Evolutionary conservation across 1,284 basidiomycete genomes (phyloP), one percentile per base, ranked within the genome.

Genomic region (Vanrija sp.): DNA sequence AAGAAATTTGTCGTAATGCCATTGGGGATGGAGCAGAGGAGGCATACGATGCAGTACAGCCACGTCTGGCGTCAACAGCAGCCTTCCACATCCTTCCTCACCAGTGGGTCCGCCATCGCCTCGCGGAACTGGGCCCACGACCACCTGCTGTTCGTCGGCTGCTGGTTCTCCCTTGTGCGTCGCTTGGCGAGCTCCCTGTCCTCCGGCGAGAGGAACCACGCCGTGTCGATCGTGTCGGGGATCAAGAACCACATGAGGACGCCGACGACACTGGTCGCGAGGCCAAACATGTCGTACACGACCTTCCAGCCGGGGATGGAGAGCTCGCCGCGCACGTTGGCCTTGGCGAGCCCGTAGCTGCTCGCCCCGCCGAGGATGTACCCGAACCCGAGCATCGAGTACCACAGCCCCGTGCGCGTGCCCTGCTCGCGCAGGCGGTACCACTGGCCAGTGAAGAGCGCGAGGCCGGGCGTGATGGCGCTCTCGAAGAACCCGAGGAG

Each of bases 171-270:
- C 7, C 43, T 55, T 3, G 47, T 51, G 38, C 71, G 64, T 9
- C 65, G 61, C 21, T 63, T 45, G 25, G 70, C 68, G 29, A 69
- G 52, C 21, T 52, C 44, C 46, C 66, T 67, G 15, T 69, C 63
- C 12, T 58, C 51, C 6, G 51, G 29, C 26, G 16, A 57, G 3
- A 67, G 63, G 64, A 68, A 73, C 25, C 65, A 57, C 6, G 66
- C 69, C 40, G 54, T 25, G 4, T 55, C 51, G 1, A 65, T 65
- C 14, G 54, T 38, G 55, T 69, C 69, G 42, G 69, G 71, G 6
- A 73, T 53, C 42, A 66, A 52, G 26, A 67, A 21, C 25, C 59
- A 51, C 6, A 66, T 60, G 48, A 66, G 21, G 38, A 57, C 51
- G 28, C 65, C 63, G 46, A 62, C 43, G 12, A 49, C 25, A 16